Conservation (phyloP, 345 rosid species). For the Euphorbia lathyris region DNA sequence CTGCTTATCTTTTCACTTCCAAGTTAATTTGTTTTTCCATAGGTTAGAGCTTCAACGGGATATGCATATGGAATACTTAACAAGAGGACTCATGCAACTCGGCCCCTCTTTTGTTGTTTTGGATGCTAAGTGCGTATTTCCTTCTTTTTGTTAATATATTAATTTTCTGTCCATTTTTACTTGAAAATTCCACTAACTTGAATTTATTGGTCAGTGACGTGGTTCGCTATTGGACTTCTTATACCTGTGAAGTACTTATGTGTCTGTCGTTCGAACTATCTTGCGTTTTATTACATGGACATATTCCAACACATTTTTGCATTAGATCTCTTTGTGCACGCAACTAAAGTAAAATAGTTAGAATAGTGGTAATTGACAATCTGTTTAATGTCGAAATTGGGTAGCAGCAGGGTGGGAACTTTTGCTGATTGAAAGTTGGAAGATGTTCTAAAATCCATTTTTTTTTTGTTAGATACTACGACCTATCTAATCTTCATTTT, state of each 20-base stretch:
- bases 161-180: neutral
- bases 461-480: neutral
- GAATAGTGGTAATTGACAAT: neutral
- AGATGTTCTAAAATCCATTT: neutral
- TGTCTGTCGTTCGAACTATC: neutral
- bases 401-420: neutral
- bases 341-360: too few species aligned
- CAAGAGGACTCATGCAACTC: slow-evolving; percentile 58
- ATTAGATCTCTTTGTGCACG: too few species aligned
- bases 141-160: neutral
- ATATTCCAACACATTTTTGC: too few species aligned
- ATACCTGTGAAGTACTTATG: neutral
- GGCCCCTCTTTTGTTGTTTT: slow-evolving; percentile 56
- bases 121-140: slow-evolving; percentile 66
- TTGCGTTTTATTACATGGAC: too few species aligned
- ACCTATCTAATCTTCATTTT: neutral
- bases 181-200: neutral
- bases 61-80: slow-evolving; percentile 67
- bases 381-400: neutral
- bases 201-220: neutral
- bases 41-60: slow-evolving; percentile 85
- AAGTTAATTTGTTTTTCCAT: neutral
- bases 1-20: neutral
- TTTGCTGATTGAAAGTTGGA: neutral
- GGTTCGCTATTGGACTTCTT: neutral